Evolutionary conservation across 306 rosid species (phyloP), one percentile per base, ranked within the genome.

Genomic region (Quercus rubra): DNA sequence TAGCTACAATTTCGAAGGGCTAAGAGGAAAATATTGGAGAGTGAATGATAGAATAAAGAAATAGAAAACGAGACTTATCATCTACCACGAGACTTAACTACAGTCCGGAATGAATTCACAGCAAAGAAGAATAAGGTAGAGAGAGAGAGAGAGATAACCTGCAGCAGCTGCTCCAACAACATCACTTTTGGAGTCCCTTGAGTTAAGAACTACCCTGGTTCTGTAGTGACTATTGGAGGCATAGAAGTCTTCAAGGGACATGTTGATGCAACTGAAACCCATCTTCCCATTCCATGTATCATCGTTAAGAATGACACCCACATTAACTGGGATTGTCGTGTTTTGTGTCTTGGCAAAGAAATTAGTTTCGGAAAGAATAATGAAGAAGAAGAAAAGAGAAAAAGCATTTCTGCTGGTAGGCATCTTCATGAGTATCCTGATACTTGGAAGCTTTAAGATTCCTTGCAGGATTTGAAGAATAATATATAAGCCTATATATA

Each of bases 161-260:
- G 79, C 79, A 7, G 76, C 61, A 18, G 80, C 82, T 28, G 87
- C 81, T 23, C n/a, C 55, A 68, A 77, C 78, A 31, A 46, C 78
- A n/a, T 71, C 79, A 1, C 15, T 4, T 20, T 58, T 31, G 21
- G 85, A 62, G 49, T 77, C 49, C 25, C 49, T 80, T 21, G 35
- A 9, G 20, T 77, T 77, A 20, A 82, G 83, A 49, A 62, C 19
- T 3, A 87, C 33, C 75, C 88, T 80, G 6, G 87, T 85, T 0
- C 70, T 58, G 73, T 80, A 83, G 20, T 33, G 19, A 19, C 69
- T 8, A 52, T 72, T 73, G 13, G 85, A 49, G 5, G 43, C n/a
- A 7, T 87, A 87, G 80, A 82, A 80, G 19, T 85, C 87, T 0
- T 80, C 58, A 17, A 85, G 69, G 1, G 88, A 77, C 85, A 87